These are phyloP conservation scores for Ascochyta rabiei DNA, from an alignment of 2,329 filamentous ascomycete genomes.

Conservation along the genomic window DNA sequence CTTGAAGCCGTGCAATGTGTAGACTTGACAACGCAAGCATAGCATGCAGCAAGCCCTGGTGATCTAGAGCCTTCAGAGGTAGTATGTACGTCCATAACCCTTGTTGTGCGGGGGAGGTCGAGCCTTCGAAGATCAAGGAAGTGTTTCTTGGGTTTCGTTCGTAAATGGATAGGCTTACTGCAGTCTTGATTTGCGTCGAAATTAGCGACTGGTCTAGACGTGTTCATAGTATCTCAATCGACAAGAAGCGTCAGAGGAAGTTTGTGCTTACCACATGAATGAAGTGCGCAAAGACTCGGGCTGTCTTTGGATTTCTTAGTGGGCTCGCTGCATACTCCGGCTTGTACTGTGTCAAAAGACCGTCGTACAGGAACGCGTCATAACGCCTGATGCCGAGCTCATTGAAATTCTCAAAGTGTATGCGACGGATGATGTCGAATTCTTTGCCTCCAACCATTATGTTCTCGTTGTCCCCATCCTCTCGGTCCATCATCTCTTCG, in stretches of 20 bases:
- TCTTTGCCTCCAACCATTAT: slow-evolving; percentile 36
- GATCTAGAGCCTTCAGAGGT: slow-evolving; percentile 76
- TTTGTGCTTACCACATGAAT: slow-evolving; percentile 66
- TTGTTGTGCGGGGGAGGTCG: slow-evolving; percentile 37
- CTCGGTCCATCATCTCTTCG: slow-evolving; percentile 50
- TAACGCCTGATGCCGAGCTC: slow-evolving; percentile 50
- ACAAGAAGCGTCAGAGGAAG: not conserved
- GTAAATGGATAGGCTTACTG: slow-evolving; percentile 83
- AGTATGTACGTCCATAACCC: slow-evolving; percentile 74
- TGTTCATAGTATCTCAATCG: not conserved
- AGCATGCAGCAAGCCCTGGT: slow-evolving; percentile 87
- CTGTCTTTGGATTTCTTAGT: slow-evolving; percentile 78
- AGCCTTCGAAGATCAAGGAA: slow-evolving; percentile 65
- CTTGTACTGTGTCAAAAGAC: slow-evolving; percentile 54
- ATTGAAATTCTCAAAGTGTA: slow-evolving; percentile 44
- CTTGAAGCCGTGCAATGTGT: slow-evolving; percentile 84
- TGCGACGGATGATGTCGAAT: slow-evolving; percentile 46
- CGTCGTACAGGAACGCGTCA: slow-evolving; percentile 55
- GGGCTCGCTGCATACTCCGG: slow-evolving; percentile 63
- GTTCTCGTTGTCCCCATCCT: slow-evolving; percentile 29
- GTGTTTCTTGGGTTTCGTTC: slow-evolving; percentile 81
- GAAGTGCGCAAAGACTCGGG: slow-evolving; percentile 88
- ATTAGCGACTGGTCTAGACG: slow-evolving; percentile 12
- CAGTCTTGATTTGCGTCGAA: slow-evolving; percentile 58
- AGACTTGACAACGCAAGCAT: slow-evolving; percentile 87